Conservation (phyloP, 2,329 filamentous ascomycete species). For the Teratosphaeriaceae sp. region DNA sequence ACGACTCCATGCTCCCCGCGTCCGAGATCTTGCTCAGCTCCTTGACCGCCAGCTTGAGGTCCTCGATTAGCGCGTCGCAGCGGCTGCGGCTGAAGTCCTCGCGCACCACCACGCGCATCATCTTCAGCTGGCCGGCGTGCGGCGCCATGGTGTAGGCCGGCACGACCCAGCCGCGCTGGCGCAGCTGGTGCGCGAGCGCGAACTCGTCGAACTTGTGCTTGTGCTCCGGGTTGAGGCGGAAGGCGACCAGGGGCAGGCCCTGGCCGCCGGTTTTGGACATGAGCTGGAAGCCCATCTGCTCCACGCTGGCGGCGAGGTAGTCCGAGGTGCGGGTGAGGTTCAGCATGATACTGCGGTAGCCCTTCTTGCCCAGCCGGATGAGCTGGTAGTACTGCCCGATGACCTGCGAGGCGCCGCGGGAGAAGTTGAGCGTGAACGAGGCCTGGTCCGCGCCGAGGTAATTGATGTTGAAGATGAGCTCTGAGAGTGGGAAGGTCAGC, state of each 20-base stretch:
- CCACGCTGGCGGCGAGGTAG: conserved; percentile 69
- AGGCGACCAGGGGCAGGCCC: conserved; percentile 85
- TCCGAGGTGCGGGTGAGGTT: conserved; percentile 88
- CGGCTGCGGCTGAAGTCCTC: conserved; percentile 83
- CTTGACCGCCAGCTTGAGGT: conserved; percentile 70
- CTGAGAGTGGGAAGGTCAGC: conserved; percentile 31
- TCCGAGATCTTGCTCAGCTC: conserved; percentile 68
- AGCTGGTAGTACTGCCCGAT: conserved; percentile 98
- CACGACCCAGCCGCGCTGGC: conserved; percentile 84
- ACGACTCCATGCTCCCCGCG: conserved; percentile 58
- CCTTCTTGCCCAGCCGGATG: conserved; percentile 86
- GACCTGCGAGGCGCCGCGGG: conserved; percentile 87
- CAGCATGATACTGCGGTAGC: conserved; percentile 87
- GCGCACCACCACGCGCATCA: conserved; percentile 85
- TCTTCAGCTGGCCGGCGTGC: conserved; percentile 73
- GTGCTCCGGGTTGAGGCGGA: conserved; percentile 59
- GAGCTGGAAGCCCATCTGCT: conserved; percentile 74
- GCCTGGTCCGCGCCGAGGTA: conserved; percentile 94
- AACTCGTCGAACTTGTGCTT: conserved; percentile 51
- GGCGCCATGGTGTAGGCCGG: conserved; percentile 97
- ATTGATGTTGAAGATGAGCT: conserved; percentile 98
- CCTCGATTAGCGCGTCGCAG: conserved; percentile 69
- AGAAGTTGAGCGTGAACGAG: conserved; percentile 96
- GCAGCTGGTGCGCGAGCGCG: conserved; percentile 68
- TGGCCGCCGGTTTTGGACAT: conserved; percentile 73